A percentile compares a stretch with the other conserved stretches of the same genome.
These are phyloP conservation scores for Prunus yedoensis DNA, from an alignment of 331 rosid genomes.

Conservation along the genomic window DNA sequence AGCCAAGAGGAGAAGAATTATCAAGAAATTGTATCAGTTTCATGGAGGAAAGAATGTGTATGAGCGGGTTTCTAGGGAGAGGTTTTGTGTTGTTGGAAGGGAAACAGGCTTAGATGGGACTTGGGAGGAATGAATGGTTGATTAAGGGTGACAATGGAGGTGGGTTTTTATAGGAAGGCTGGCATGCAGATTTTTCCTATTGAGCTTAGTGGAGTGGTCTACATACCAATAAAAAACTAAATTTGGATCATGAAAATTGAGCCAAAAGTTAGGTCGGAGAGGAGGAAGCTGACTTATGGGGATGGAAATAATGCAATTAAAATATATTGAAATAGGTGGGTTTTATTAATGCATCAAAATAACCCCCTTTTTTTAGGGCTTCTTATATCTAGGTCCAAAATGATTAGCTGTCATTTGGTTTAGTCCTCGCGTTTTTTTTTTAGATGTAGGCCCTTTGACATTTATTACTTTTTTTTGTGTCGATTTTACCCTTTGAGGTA, in stretches of 20 bases:
- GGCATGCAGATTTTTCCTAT: background rate
- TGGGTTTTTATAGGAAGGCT: background rate
- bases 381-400: no score
- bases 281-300: background rate
- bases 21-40: background rate
- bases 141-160: constrained; percentile 14
- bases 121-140: background rate
- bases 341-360: background rate
- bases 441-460: no score
- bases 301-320: background rate
- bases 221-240: background rate
- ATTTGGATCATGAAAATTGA: background rate
- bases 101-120: background rate
- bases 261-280: background rate
- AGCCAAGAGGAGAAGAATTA: background rate
- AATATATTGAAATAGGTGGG: background rate
- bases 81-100: background rate
- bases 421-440: no score
- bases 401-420: no score
- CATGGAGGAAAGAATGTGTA: background rate
- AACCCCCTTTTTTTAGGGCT: no score
- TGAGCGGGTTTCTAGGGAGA: background rate
- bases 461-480: no score
- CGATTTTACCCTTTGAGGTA: no score
- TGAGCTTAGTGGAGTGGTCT: constrained; percentile 8